Percentiles rank a stretch among this genome's conserved stretches.
phyloP scores from a whole-genome alignment of 179 eudicot species.

The Patellifolia procumbens region DNA sequence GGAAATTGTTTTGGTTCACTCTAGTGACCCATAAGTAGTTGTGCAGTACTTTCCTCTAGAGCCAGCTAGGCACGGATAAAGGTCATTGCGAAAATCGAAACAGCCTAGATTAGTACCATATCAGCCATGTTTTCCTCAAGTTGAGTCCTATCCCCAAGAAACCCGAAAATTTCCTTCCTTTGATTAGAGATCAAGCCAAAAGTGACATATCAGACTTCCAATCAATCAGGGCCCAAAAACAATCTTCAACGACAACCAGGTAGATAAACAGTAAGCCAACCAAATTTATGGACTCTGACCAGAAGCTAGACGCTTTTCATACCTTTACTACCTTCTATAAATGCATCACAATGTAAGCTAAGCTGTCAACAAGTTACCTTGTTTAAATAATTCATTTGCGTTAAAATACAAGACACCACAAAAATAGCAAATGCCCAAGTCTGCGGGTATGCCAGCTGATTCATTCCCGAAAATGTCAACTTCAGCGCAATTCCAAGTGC shows the following conservation, averaged over 20 bases:
- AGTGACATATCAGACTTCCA: not conserved
- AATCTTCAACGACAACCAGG: not conserved
- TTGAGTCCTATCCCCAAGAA: not conserved
- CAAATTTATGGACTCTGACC: not conserved
- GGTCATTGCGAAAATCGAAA: not conserved
- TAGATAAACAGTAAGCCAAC: not conserved
- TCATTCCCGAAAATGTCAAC: conserved; percentile 76
- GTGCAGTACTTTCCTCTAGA: not conserved
- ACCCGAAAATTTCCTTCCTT: not conserved
- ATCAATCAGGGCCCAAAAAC: conserved; percentile 1
- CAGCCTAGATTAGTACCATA: not conserved
- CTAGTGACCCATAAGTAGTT: not conserved
- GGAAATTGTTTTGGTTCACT: not conserved
- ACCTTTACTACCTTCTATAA: not conserved
- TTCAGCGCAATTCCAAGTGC: conserved; percentile 91
- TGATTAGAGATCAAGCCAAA: not conserved
- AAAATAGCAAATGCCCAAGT: conserved; percentile 71
- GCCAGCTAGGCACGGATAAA: not conserved
- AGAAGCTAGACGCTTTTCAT: not conserved
- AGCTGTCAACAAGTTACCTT: conserved; percentile 63
- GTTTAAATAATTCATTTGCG: conserved; percentile 85
- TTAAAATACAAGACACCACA: conserved; percentile 59
- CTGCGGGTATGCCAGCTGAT: conserved; percentile 77
- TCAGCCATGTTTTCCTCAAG: not conserved
- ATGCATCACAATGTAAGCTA: conserved; percentile 2